A percentile compares a stretch with the other conserved stretches of the same genome.
Conservation (phyloP, 257 asterid species). For the Solanum gandarillasii region DNA sequence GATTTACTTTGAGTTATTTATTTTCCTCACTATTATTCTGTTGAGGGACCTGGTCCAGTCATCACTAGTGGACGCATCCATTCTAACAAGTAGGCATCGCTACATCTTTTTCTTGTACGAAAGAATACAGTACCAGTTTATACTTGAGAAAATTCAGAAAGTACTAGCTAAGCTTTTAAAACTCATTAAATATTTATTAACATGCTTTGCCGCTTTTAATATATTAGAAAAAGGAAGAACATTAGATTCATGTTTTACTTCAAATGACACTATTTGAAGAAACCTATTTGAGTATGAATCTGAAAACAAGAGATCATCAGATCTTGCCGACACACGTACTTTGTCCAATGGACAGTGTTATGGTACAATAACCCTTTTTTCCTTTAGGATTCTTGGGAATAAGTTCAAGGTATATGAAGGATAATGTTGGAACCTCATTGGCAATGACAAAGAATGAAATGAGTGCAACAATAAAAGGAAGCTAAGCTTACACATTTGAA, state of each 20-base stretch:
- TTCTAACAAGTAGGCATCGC: not conserved
- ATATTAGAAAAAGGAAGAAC: not conserved
- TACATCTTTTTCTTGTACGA: not conserved
- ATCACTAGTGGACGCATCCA: not conserved
- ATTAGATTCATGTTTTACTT: not conserved
- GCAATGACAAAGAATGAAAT: not conserved
- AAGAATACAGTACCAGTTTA: not conserved
- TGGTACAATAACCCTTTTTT: not conserved
- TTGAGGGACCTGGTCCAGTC: not conserved
- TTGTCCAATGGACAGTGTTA: not conserved
- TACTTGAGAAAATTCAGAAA: not conserved
- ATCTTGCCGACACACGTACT: not conserved
- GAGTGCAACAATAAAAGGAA: not conserved
- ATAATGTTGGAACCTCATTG: not conserved
- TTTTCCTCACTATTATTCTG: too few species aligned
- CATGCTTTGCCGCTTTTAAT: not conserved
- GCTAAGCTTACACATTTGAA: not conserved
- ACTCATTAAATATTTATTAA: too few species aligned
- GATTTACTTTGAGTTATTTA: not conserved
- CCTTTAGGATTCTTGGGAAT: not conserved
- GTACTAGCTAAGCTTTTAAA: not conserved
- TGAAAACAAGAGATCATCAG: not conserved
- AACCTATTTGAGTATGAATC: not conserved
- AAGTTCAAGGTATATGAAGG: not conserved
- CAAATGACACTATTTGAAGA: not conserved